Base-by-base conservation (phyloP, 306 rosid genomes). In the Mimosa bimucronata region DNA sequence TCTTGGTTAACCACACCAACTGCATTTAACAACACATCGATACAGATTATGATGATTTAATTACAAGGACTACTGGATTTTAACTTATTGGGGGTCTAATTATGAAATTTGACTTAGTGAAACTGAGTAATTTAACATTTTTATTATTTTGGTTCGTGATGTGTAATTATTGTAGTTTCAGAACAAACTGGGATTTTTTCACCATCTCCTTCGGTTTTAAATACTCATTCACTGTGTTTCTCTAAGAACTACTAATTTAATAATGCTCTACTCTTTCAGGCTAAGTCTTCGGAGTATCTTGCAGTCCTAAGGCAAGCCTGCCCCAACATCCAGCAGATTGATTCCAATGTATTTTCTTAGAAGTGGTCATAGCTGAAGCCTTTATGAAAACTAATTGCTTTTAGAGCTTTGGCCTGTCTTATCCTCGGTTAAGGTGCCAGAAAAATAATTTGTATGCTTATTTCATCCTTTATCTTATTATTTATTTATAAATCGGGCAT, bases 321-420 rank as follows among this genome's bases (percentile, higher is more conserved):
- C 81, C 86, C 91, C 26, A 85, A 88, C 78, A 80, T 90, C 52
- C 80, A 90, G 73, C 94, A 90, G 77, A 87, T 90, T 82, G 94
- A 90, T 82, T 88, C 88, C 46, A 9, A 77, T 79, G 66, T 95
- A 29, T 92, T 88, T 87, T 86, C 87, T 25, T 89, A 85, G 73
- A 79, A 76, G 77, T 66, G 75, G 75, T 71, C 66, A 40, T 81
- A 79, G 80, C 76, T 23, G 55, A 66, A 45, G 48, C 61, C 16
- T 69, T 9, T 44, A 3, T 60, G 78, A 55, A 14, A 58, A 38
- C 38, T 4, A 37, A 11, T 74, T 23, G 78, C 26, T n/a, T 57
- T 40, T 74, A 29, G 38, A 57, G 50, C 34, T 50, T 74, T 74
- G 77, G 48, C 71, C 38, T 64, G 62, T 30, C 23, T 26, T 76